These are phyloP conservation scores for Bolboschoenoplectus hybrid DNA, from an alignment of 202 grass and related monocot species.

Conservation along the genomic window DNA sequence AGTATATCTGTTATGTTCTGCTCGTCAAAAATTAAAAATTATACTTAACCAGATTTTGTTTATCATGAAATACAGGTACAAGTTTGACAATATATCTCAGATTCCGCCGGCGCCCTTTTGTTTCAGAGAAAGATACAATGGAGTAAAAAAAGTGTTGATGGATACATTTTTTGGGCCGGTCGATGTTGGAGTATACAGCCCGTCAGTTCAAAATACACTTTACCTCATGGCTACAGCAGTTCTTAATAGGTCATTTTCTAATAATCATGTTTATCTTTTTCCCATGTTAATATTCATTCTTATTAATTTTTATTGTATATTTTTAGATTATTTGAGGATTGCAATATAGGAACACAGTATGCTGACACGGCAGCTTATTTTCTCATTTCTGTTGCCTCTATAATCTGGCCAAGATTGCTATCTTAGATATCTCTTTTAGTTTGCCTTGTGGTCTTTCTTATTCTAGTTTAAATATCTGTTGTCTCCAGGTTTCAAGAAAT, in stretches of 20 bases:
- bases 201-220: conserved; percentile 91
- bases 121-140: conserved; percentile 77
- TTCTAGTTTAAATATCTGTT: conserved; percentile 32
- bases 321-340: conserved; percentile 4
- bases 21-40: neutral
- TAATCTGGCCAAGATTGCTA: neutral
- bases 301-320: neutral
- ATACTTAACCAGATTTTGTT: neutral
- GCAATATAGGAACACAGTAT: neutral
- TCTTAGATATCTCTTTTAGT: neutral
- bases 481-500: conserved; percentile 73
- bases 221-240: conserved; percentile 87
- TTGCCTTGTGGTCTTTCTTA: neutral
- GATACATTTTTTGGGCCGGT: conserved; percentile 86
- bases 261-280: conserved; percentile 10
- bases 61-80: conserved; percentile 60
- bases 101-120: conserved; percentile 75
- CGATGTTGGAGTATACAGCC: conserved; percentile 88
- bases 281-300: conserved; percentile 23
- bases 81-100: conserved; percentile 64
- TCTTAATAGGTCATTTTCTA: conserved; percentile 66
- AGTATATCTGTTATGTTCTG: neutral
- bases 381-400: conserved; percentile 19
- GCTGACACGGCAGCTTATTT: neutral
- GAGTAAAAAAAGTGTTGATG: conserved; percentile 71